Evolutionary conservation across 2,329 filamentous ascomycete genomes (phyloP).

Genomic region (Neofusicoccum kwambonambiense): DNA sequence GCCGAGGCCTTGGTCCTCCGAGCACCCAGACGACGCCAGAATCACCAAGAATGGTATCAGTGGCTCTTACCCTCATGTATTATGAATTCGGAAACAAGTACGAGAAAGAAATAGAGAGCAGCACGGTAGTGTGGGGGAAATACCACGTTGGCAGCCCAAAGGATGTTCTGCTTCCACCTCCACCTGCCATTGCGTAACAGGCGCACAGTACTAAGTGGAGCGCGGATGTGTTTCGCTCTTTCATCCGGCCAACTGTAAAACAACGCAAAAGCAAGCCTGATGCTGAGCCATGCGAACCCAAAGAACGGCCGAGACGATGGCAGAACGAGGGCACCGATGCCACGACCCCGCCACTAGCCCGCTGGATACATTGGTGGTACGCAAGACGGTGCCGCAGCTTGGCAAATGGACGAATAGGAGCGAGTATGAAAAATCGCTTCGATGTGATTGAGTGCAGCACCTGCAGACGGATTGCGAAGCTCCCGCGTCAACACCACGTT

Average conservation of each 20-base stretch:
- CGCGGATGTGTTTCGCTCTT: neutral
- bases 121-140: neutral
- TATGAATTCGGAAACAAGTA: neutral
- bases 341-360: neutral
- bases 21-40: neutral
- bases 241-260: neutral
- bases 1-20: neutral
- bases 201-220: neutral
- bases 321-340: neutral
- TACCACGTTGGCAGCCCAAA: neutral
- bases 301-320: neutral
- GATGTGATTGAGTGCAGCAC: neutral
- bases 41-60: neutral
- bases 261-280: neutral
- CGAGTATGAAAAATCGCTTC: neutral
- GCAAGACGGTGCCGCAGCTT: neutral
- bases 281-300: neutral
- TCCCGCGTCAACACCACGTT: neutral
- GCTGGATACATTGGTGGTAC: neutral
- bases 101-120: neutral
- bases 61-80: neutral
- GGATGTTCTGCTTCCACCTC: neutral
- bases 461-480: neutral
- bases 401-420: neutral
- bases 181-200: neutral